Percentiles rank a stretch among this genome's conserved stretches.
Evolutionary conservation across 306 rosid species (phyloP).

Genomic region (Glycine soja): DNA sequence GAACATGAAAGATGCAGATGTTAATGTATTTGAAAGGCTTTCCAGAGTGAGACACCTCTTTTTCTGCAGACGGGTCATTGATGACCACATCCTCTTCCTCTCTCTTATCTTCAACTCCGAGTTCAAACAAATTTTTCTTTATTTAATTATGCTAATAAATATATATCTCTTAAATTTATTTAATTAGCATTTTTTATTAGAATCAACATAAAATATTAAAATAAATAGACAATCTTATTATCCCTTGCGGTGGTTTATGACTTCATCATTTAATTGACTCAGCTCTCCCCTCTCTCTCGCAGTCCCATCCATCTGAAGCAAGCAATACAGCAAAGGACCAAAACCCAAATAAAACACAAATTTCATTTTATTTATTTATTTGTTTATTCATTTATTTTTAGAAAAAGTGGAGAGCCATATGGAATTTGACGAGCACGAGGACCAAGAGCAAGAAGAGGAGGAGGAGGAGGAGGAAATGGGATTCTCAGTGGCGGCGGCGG

Average conservation of each 20-base stretch:
- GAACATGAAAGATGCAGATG: not conserved
- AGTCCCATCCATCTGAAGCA: slow-evolving; percentile 18
- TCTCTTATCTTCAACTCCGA: slow-evolving; percentile 48
- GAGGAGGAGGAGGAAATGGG: slow-evolving; percentile 49
- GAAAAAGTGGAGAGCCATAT: slow-evolving; percentile 44
- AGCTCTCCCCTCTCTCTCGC: slow-evolving; percentile 1
- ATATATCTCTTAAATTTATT: not conserved
- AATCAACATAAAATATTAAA: not conserved
- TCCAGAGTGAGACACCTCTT: slow-evolving; percentile 60
- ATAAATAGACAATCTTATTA: slow-evolving; percentile 32
- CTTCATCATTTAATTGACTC: slow-evolving; percentile 44
- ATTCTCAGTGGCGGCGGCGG: slow-evolving; percentile 30
- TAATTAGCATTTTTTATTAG: not conserved
- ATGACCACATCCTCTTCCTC: slow-evolving; percentile 80
- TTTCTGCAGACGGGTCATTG: slow-evolving; percentile 66
- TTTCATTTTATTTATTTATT: not conserved
- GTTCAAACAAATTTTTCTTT: slow-evolving; percentile 27
- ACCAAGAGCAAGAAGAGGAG: slow-evolving; percentile 64
- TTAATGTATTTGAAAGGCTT: slow-evolving; percentile 35
- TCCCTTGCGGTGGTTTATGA: slow-evolving; percentile 37
- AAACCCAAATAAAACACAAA: slow-evolving; percentile 17
- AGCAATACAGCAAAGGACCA: not conserved
- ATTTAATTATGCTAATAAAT: not conserved
- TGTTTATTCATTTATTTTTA: not conserved
- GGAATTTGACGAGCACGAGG: slow-evolving; percentile 85